phyloP scores from a whole-genome alignment of 2,329 filamentous ascomycete species.

The Talaromyces sp. region DNA sequence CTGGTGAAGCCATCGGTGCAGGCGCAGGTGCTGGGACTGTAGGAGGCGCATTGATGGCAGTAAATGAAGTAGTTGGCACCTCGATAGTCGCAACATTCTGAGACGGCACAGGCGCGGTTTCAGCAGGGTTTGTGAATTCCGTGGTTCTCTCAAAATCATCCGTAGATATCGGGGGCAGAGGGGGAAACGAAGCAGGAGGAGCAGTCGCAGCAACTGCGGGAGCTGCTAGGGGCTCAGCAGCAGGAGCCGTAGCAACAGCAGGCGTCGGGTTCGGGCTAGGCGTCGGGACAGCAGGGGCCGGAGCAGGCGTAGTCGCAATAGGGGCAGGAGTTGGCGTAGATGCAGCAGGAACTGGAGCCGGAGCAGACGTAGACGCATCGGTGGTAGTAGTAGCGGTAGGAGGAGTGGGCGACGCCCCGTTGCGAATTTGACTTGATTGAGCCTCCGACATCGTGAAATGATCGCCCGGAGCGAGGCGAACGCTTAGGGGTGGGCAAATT shows the following conservation, averaged over 20 bases:
- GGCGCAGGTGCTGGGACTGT: neutral
- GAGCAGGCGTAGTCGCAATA: neutral
- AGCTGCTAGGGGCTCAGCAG: slow-evolving; percentile 14
- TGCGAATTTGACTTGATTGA: neutral
- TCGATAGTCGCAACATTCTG: neutral
- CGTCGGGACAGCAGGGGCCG: slow-evolving; percentile 6
- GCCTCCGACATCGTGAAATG: slow-evolving; percentile 11
- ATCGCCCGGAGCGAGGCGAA: slow-evolving; percentile 1
- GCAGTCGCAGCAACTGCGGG: neutral
- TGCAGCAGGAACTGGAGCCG: neutral
- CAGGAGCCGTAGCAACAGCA: neutral
- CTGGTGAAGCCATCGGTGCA: slow-evolving; percentile 21
- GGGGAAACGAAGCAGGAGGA: neutral
- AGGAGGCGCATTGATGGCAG: neutral
- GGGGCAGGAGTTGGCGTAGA: neutral
- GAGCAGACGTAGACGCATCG: neutral
- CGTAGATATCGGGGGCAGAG: slow-evolving; percentile 11
- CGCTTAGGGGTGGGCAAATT: neutral
- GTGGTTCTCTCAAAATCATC: slow-evolving; percentile 6
- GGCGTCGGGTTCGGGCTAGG: neutral
- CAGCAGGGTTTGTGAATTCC: neutral
- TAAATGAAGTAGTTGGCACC: neutral
- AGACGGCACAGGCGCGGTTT: neutral
- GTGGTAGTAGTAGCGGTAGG: neutral
- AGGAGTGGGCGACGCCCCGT: slow-evolving; percentile 2